Percentiles rank a stretch among this genome's conserved stretches.
These are phyloP conservation scores for Cercospora beticola DNA, from an alignment of 2,329 filamentous ascomycete genomes.

Conservation along the genomic window DNA sequence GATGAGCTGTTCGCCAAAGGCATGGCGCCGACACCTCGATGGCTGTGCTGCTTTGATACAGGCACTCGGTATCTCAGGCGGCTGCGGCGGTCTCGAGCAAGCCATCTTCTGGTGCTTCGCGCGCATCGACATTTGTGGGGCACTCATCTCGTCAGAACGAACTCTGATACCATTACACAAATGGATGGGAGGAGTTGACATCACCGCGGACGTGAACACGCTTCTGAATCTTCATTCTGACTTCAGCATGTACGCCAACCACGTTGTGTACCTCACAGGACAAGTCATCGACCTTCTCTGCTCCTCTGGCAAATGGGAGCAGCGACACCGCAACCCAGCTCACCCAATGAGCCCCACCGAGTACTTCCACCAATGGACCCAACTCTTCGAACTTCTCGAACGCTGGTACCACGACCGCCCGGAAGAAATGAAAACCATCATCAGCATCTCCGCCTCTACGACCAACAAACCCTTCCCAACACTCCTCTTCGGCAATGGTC, in stretches of 20 bases:
- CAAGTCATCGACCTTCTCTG: conserved; percentile 42
- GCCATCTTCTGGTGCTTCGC: conserved; percentile 61
- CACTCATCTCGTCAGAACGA: conserved; percentile 54
- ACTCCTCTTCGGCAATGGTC: conserved; percentile 49
- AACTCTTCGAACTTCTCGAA: conserved; percentile 38
- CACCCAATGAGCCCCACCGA: conserved; percentile 31
- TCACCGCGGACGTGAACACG: conserved; percentile 40
- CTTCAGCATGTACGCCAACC: conserved; percentile 60
- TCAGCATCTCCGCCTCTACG: conserved; percentile 32
- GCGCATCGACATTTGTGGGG: conserved; percentile 58
- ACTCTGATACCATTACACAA: conserved; percentile 52
- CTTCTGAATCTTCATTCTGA: conserved; percentile 37
- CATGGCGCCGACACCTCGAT: conserved; percentile 58
- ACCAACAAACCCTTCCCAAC: conserved; percentile 39
- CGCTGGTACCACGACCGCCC: conserved; percentile 38
- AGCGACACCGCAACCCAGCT: conserved; percentile 23
- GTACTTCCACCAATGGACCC: conserved; percentile 36
- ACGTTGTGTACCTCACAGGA: conserved; percentile 58
- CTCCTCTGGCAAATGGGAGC: conserved; percentile 34
- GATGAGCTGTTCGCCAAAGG: conserved; percentile 50
- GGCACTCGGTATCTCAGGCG: conserved; percentile 53
- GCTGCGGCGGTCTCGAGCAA: conserved; percentile 52
- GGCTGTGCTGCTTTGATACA: conserved; percentile 57
- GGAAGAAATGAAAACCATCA: conserved; percentile 37
- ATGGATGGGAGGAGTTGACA: conserved; percentile 48